Evolutionary conservation across 2,329 filamentous ascomycete genomes (phyloP).

Genomic region (Colletotrichum falcatum): DNA sequence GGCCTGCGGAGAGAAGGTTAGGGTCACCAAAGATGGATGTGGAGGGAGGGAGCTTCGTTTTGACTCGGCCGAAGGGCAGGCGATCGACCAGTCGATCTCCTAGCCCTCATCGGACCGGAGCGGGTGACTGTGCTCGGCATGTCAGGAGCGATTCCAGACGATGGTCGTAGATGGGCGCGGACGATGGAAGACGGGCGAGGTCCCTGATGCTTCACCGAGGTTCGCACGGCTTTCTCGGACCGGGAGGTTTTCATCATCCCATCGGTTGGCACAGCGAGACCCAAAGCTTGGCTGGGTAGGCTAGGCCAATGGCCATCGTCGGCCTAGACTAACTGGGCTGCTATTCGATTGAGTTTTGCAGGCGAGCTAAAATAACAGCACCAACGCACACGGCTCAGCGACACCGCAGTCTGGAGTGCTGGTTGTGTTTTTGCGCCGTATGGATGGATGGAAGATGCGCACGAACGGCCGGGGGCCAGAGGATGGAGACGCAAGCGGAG

Average conservation of each 20-base stretch:
- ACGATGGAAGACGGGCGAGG: background rate
- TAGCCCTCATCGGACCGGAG: background rate
- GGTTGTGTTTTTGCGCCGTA: background rate
- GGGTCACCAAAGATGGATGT: too few relatives aligned
- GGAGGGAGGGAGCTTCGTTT: background rate
- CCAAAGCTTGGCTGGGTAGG: constrained; percentile 9
- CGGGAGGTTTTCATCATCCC: constrained; percentile 2
- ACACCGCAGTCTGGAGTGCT: background rate
- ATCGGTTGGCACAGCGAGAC: constrained; percentile 8
- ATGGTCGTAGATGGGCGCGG: background rate
- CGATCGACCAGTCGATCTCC: background rate
- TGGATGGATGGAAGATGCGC: background rate
- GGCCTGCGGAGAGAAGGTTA: background rate
- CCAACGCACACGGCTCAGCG: background rate
- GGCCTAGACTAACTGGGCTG: constrained; percentile 16
- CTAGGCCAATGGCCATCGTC: background rate
- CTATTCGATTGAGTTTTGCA: background rate
- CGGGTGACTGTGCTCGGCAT: too few relatives aligned
- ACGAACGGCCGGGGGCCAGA: constrained; percentile 1
- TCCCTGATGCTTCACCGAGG: background rate
- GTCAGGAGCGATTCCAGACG: background rate
- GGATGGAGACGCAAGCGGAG: constrained; percentile 6
- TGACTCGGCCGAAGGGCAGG: background rate
- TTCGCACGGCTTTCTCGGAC: background rate
- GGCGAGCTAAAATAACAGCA: background rate